A percentile compares a stretch with the other conserved stretches of the same genome.
Conservation (phyloP, 495 filamentous ascomycete genomes). For the Immersiella caudata region DNA sequence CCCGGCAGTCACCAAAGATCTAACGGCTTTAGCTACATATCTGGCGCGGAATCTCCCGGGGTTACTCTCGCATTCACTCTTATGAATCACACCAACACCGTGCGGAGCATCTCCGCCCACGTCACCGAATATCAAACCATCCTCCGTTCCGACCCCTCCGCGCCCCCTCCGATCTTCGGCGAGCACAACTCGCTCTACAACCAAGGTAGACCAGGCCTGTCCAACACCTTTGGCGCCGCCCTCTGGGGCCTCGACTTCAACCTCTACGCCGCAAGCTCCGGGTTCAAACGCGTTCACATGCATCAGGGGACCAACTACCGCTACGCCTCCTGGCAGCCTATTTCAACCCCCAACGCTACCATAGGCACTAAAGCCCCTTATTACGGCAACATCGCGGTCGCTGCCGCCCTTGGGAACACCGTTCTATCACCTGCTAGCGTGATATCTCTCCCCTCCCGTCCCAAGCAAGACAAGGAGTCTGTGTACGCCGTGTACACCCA, state of each 20-base stretch:
- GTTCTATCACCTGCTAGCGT: conserved; percentile 36
- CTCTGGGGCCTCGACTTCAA: conserved; percentile 72
- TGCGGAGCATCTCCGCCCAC: conserved; percentile 52
- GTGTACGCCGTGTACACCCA: conserved; percentile 64
- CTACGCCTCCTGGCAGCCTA: conserved; percentile 58
- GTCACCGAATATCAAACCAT: conserved; percentile 48
- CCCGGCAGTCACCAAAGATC: background rate
- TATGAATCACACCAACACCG: conserved; percentile 66
- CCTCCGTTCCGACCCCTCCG: conserved; percentile 37
- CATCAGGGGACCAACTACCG: conserved; percentile 68
- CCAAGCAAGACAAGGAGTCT: conserved; percentile 43
- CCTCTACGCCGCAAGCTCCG: conserved; percentile 58
- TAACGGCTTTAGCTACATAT: conserved; percentile 60
- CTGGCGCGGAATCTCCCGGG: conserved; percentile 61
- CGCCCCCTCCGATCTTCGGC: conserved; percentile 62
- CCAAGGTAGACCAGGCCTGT: conserved; percentile 63
- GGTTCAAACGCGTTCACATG: conserved; percentile 65
- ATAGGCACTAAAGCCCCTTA: conserved; percentile 68
- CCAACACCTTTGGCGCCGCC: conserved; percentile 71
- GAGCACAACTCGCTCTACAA: conserved; percentile 69
- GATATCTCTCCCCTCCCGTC: conserved; percentile 46
- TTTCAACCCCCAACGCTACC: conserved; percentile 53
- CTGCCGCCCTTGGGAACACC: conserved; percentile 55
- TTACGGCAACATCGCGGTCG: conserved; percentile 65
- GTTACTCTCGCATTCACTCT: conserved; percentile 66